A percentile compares a stretch with the other conserved stretches of the same genome.
phyloP scores from a whole-genome alignment of 1,284 basidiomycete species.

The Phaffia rhodozyma region DNA sequence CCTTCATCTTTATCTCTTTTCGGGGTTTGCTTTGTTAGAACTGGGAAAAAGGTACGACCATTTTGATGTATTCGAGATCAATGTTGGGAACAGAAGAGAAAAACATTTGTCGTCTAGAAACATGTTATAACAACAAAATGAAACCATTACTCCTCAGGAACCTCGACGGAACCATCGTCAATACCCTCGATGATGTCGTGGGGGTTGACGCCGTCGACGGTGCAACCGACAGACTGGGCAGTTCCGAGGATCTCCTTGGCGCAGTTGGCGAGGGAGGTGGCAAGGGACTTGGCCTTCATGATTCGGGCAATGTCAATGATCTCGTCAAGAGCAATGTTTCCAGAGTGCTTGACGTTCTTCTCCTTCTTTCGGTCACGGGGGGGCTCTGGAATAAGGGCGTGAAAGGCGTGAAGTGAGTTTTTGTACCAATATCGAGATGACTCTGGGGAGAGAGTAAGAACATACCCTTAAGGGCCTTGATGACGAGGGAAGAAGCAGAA shows the following conservation, averaged over 20 bases:
- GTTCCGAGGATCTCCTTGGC: constrained; percentile 93
- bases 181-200: constrained; percentile 96
- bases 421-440: background rate
- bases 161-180: constrained; percentile 86
- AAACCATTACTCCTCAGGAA: constrained; percentile 71
- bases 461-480: constrained; percentile 91
- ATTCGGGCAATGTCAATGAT: constrained; percentile 91
- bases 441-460: constrained; percentile 10
- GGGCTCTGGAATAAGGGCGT: constrained; percentile 62
- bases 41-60: too few relatives aligned
- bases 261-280: constrained; percentile 78
- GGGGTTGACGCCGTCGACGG: constrained; percentile 82
- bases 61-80: too few relatives aligned
- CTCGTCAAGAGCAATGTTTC: constrained; percentile 90
- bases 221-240: constrained; percentile 88
- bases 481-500: constrained; percentile 94
- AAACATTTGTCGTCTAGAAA: too few relatives aligned
- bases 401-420: background rate
- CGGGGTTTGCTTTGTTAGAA: too few relatives aligned
- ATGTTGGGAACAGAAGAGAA: too few relatives aligned
- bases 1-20: too few relatives aligned
- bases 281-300: constrained; percentile 91
- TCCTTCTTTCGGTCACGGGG: constrained; percentile 99
- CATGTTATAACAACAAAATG: too few relatives aligned
- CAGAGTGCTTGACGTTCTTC: constrained; percentile 99